Evolutionary conservation across 306 rosid species (phyloP).

Genomic region (Rosa rugosa): DNA sequence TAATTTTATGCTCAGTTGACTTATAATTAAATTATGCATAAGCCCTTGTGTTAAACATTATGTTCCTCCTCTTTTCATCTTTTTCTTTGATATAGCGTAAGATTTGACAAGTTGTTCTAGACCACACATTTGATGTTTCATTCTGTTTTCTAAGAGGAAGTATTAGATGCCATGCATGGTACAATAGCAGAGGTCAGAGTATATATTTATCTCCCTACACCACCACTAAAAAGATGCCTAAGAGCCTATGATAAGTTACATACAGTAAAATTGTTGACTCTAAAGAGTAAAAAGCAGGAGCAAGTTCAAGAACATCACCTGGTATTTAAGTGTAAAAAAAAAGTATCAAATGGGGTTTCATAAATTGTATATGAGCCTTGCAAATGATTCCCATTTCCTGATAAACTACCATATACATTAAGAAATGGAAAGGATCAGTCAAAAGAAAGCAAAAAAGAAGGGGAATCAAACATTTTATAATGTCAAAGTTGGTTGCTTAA

Average conservation of each 20-base stretch:
- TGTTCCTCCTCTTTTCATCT: neutral
- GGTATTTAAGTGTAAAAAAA: too few relatives aligned
- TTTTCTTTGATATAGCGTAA: neutral
- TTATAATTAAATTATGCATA: neutral
- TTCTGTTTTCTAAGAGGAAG: conserved; percentile 26
- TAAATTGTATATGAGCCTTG: conserved; percentile 7
- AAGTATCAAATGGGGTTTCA: conserved; percentile 20
- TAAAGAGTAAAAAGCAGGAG: neutral
- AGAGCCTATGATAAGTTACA: neutral
- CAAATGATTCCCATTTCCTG: conserved; percentile 33
- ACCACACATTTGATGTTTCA: conserved; percentile 22
- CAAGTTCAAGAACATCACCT: conserved; percentile 6
- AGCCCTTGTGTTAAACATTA: neutral
- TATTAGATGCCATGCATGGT: conserved; percentile 48
- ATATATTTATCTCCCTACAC: conserved; percentile 25
- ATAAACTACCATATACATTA: conserved; percentile 22
- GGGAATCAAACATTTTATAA: conserved; percentile 43
- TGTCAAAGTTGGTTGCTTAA: conserved; percentile 53
- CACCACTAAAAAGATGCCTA: conserved; percentile 45
- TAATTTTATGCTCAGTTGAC: neutral
- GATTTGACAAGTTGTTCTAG: conserved; percentile 54
- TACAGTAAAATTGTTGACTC: conserved; percentile 9
- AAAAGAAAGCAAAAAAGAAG: conserved; percentile 41
- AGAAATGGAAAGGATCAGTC: conserved; percentile 35
- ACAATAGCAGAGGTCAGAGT: conserved; percentile 20